These are phyloP conservation scores for Calendula officinalis DNA, from an alignment of 129 eudicot genomes.

Conservation along the genomic window DNA sequence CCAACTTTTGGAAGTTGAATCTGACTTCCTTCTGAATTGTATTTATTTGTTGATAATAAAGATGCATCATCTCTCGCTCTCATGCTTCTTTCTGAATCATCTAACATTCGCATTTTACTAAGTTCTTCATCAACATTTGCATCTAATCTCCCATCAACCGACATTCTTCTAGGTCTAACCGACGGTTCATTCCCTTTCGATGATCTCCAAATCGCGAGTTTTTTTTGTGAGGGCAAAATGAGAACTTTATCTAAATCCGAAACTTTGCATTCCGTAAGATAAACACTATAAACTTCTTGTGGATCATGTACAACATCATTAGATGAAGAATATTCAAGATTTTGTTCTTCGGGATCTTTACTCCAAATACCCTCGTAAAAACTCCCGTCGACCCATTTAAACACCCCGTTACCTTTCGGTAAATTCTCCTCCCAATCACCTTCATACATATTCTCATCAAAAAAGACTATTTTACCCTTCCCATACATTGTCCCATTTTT, in stretches of 20 bases:
- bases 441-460: slow-evolving; percentile 63
- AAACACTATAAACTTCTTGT: slow-evolving; percentile 47
- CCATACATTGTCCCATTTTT: slow-evolving; percentile 66
- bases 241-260: slow-evolving; percentile 64
- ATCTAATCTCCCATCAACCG: slow-evolving; percentile 75
- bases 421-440: slow-evolving; percentile 88
- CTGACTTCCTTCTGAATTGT: slow-evolving; percentile 46
- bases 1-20: slow-evolving; percentile 48
- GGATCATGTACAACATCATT: slow-evolving; percentile 59
- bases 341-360: slow-evolving; percentile 53
- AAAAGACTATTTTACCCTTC: slow-evolving; percentile 57
- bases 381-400: slow-evolving; percentile 58
- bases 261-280: slow-evolving; percentile 49
- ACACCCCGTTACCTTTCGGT: slow-evolving; percentile 75
- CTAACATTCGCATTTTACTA: slow-evolving; percentile 42
- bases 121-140: slow-evolving; percentile 52
- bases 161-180: slow-evolving; percentile 68
- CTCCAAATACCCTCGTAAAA: slow-evolving; percentile 74
- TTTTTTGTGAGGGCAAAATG: slow-evolving; percentile 82
- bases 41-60: slow-evolving; percentile 20
- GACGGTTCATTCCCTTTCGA: slow-evolving; percentile 43
- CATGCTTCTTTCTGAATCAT: slow-evolving; percentile 32
- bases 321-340: slow-evolving; percentile 49
- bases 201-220: slow-evolving; percentile 80
- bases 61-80: slow-evolving; percentile 43